Conservation (phyloP, 441 rosid species). For the Bruguiera hainesii region DNA sequence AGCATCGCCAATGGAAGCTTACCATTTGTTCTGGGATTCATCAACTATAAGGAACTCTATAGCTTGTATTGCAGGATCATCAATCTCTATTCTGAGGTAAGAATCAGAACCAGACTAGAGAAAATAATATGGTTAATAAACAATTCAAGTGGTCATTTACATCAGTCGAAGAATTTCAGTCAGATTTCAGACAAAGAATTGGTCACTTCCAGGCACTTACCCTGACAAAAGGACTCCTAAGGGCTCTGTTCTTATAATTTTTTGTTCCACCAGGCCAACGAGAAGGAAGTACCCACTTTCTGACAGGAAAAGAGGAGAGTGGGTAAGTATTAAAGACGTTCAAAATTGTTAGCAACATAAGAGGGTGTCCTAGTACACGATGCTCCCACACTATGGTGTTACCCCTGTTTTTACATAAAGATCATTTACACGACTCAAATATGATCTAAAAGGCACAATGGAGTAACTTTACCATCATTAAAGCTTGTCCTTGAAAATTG, state of each 20-base stretch:
- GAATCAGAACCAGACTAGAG: conserved; percentile 70
- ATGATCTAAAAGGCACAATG: too few relatives aligned
- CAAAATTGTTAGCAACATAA: neutral
- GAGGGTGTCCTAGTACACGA: too few relatives aligned
- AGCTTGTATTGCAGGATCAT: conserved; percentile 76
- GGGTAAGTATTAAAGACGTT: conserved; percentile 3
- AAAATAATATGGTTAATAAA: conserved; percentile 22
- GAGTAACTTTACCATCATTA: too few relatives aligned
- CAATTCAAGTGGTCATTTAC: conserved; percentile 14
- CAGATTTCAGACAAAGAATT: conserved; percentile 17
- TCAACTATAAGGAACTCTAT: conserved; percentile 89
- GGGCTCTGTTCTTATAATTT: conserved; percentile 86
- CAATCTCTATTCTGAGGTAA: conserved; percentile 68
- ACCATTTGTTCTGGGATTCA: conserved; percentile 86
- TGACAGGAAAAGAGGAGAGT: conserved; percentile 24
- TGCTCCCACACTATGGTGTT: too few relatives aligned
- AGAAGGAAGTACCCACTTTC: conserved; percentile 92
- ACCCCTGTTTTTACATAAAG: too few relatives aligned
- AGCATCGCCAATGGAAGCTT: conserved; percentile 29
- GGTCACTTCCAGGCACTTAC: conserved; percentile 39
- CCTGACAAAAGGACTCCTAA: conserved; percentile 82
- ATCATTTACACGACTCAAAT: too few relatives aligned
- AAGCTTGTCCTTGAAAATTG: too few relatives aligned
- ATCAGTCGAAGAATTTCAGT: conserved; percentile 12
- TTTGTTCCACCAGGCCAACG: conserved; percentile 70